Conservation (phyloP, 441 rosid species). For the Erodium trifolium region DNA sequence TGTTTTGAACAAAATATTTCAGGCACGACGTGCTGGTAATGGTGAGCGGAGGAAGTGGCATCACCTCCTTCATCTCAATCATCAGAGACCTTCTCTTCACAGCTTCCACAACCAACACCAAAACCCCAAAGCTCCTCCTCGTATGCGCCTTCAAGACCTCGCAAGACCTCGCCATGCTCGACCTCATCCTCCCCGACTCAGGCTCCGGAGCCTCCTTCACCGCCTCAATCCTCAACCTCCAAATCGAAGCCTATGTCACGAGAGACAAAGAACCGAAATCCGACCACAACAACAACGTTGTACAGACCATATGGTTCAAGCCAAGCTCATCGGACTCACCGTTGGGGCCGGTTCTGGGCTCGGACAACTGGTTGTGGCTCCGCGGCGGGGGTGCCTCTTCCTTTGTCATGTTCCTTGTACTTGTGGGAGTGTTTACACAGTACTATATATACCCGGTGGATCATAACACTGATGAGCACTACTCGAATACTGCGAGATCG, state of each 20-base stretch:
- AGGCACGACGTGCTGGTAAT: constrained; percentile 70
- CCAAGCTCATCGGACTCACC: constrained; percentile 48
- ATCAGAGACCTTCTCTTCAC: constrained; percentile 51
- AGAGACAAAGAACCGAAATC: constrained; percentile 36
- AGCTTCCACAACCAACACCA: constrained; percentile 27
- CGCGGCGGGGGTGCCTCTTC: constrained; percentile 57
- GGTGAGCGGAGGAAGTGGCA: constrained; percentile 98
- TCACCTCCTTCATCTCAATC: constrained; percentile 71
- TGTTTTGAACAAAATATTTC: neutral
- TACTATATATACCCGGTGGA: constrained; percentile 56
- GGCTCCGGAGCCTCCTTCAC: constrained; percentile 28
- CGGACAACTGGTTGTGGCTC: constrained; percentile 70
- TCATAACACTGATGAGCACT: constrained; percentile 27
- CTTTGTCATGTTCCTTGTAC: constrained; percentile 43
- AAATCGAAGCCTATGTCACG: constrained; percentile 64
- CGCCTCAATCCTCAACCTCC: constrained; percentile 37
- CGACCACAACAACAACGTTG: constrained; percentile 14
- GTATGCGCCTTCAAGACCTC: constrained; percentile 66
- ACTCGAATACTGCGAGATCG: constrained; percentile 23
- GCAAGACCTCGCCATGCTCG: constrained; percentile 62
- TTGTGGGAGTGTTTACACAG: constrained; percentile 47
- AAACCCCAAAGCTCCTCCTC: constrained; percentile 46
- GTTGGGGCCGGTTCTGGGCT: constrained; percentile 53
- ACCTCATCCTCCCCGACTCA: constrained; percentile 56
- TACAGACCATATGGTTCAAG: constrained; percentile 39